Percentiles rank a stretch among this genome's conserved stretches.
These are phyloP conservation scores for Parasitella parasitica DNA, from an alignment of 371 early-diverging fungal species.

Conservation along the genomic window DNA sequence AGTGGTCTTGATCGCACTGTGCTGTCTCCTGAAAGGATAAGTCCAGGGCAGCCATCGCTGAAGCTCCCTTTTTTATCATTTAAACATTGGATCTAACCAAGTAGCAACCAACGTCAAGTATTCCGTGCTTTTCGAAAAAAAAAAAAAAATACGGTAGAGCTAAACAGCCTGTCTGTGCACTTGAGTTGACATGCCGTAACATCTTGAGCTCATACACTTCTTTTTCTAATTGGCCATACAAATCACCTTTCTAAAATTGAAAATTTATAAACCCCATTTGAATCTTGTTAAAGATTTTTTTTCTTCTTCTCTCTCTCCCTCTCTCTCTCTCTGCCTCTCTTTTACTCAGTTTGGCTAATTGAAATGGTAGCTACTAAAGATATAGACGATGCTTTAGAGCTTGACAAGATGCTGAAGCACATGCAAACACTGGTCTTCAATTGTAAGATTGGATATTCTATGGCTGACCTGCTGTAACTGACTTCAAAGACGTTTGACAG, in stretches of 20 bases:
- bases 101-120: background rate
- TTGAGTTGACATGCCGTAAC: too few relatives aligned
- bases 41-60: background rate
- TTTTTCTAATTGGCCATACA: background rate
- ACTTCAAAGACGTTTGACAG: constrained; percentile 8
- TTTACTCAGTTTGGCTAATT: background rate
- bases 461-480: background rate
- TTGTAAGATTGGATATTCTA: constrained; percentile 15
- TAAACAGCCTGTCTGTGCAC: too few relatives aligned
- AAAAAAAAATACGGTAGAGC: too few relatives aligned
- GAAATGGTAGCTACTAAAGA: constrained; percentile 28
- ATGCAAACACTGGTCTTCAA: constrained; percentile 38
- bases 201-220: background rate
- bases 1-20: background rate
- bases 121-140: background rate
- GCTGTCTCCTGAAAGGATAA: background rate
- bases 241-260: background rate
- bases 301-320: background rate
- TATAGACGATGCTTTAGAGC: constrained; percentile 27
- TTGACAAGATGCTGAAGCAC: constrained; percentile 34
- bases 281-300: too few relatives aligned
- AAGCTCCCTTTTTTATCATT: background rate
- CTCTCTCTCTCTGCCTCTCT: background rate
- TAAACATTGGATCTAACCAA: background rate
- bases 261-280: constrained; percentile 1